Conservation (phyloP, 1,284 basidiomycete species). For the Pseudozyma thailandica region DNA sequence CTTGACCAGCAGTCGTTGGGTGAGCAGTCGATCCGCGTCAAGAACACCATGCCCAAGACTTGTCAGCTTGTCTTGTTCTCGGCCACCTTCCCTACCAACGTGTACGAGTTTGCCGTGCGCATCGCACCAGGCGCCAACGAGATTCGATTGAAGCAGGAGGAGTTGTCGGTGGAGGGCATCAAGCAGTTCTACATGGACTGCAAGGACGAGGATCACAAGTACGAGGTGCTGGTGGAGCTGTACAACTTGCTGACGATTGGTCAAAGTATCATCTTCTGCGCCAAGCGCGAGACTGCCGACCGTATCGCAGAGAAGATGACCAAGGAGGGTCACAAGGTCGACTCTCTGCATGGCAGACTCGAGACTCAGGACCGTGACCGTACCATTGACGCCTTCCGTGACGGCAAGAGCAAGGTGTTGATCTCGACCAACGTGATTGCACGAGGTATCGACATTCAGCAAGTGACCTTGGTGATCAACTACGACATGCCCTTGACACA, state of each 20-base stretch:
- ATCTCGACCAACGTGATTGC: constrained; percentile 99
- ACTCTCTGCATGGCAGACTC: constrained; percentile 94
- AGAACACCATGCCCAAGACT: constrained; percentile 77
- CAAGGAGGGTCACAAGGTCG: constrained; percentile 92
- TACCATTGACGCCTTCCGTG: constrained; percentile 93
- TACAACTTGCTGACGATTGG: constrained; percentile 93
- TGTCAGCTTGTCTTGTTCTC: constrained; percentile 96
- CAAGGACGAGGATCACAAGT: constrained; percentile 85
- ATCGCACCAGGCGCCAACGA: constrained; percentile 96
- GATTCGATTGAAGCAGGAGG: constrained; percentile 93
- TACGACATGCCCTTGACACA: constrained; percentile 86
- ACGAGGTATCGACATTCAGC: constrained; percentile 96
- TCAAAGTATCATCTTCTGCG: constrained; percentile 93
- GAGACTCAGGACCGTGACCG: constrained; percentile 86
- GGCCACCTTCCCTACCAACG: constrained; percentile 95
- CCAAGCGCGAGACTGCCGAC: constrained; percentile 87
- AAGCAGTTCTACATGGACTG: constrained; percentile 96
- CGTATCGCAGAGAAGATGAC: constrained; percentile 90
- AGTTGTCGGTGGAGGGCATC: constrained; percentile 92
- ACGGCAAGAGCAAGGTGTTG: constrained; percentile 94
- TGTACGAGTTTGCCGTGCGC: constrained; percentile 86
- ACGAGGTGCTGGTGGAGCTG: constrained; percentile 89
- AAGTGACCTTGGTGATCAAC: constrained; percentile 85
- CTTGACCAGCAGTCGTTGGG: constrained; percentile 93
- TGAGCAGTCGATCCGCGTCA: constrained; percentile 94